Evolutionary conservation across 352 stramenopile species (phyloP).

Genomic region (Globisporangium yorkense): DNA sequence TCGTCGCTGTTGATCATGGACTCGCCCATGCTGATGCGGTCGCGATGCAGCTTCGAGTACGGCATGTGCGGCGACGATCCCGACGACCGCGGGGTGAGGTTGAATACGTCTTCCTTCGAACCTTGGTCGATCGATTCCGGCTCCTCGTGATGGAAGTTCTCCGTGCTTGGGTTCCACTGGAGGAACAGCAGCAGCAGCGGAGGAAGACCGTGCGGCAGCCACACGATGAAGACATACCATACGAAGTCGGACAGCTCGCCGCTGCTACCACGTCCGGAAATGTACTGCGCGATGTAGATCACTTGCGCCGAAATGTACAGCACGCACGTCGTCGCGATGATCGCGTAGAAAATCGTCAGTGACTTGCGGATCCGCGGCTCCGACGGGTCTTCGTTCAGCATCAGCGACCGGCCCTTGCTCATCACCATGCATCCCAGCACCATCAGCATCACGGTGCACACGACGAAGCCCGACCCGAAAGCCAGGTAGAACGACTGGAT

Average conservation of each 20-base stretch:
- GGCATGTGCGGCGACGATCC: slow-evolving; percentile 74
- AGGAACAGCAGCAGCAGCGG: slow-evolving; percentile 77
- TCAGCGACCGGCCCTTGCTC: slow-evolving; percentile 72
- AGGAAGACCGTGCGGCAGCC: slow-evolving; percentile 68
- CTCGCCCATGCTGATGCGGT: slow-evolving; percentile 69
- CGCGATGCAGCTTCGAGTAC: slow-evolving; percentile 68
- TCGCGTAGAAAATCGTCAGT: slow-evolving; percentile 85
- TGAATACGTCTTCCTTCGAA: slow-evolving; percentile 82
- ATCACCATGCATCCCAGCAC: slow-evolving; percentile 85
- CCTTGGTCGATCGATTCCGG: slow-evolving; percentile 51
- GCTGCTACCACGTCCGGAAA: slow-evolving; percentile 45
- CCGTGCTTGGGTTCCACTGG: slow-evolving; percentile 81
- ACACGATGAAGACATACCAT: slow-evolving; percentile 88
- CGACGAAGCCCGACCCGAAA: slow-evolving; percentile 71
- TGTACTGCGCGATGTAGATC: slow-evolving; percentile 85
- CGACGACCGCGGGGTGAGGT: slow-evolving; percentile 74
- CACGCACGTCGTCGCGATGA: slow-evolving; percentile 84
- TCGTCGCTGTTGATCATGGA: slow-evolving; percentile 79
- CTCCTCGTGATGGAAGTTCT: slow-evolving; percentile 58
- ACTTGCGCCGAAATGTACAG: slow-evolving; percentile 84
- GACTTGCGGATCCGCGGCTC: slow-evolving; percentile 79
- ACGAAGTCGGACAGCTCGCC: slow-evolving; percentile 73
- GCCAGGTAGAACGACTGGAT: slow-evolving; percentile 82
- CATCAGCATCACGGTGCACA: slow-evolving; percentile 84
- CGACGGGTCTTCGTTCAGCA: slow-evolving; percentile 82